Conservation (phyloP, 805 yeast species). For the Candida coleopterorum region DNA sequence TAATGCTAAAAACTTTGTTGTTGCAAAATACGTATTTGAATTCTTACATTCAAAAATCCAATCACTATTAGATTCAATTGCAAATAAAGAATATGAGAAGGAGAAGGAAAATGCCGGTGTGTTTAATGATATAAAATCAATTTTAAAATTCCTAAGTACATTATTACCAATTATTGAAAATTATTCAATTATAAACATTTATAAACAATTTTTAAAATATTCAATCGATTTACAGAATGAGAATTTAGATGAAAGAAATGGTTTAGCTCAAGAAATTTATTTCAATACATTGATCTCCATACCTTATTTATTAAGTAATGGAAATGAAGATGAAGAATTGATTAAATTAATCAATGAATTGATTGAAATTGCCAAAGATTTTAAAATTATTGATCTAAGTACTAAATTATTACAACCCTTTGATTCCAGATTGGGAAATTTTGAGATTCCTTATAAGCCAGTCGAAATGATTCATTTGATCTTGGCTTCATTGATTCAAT, state of each 20-base stretch:
- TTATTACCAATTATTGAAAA: constrained; percentile 60
- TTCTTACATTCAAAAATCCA: constrained; percentile 64
- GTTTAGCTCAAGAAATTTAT: constrained; percentile 65
- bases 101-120: constrained; percentile 43
- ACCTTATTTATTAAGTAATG: constrained; percentile 58
- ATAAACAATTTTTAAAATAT: constrained; percentile 48
- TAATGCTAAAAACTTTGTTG: constrained; percentile 56
- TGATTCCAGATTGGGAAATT: constrained; percentile 27
- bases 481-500: constrained; percentile 41
- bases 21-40: constrained; percentile 67
- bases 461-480: constrained; percentile 45
- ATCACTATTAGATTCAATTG: constrained; percentile 40
- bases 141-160: constrained; percentile 64
- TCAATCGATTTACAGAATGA: constrained; percentile 53
- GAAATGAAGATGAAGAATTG: constrained; percentile 26
- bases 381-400: constrained; percentile 21
- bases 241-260: constrained; percentile 32
- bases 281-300: constrained; percentile 56
- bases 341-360: constrained; percentile 34
- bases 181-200: constrained; percentile 34
- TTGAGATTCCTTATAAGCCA: constrained; percentile 46
- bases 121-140: constrained; percentile 67
- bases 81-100: constrained; percentile 22
- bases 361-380: constrained; percentile 40
- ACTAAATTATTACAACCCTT: constrained; percentile 30